Conservation (phyloP, 2,329 filamentous ascomycete genomes). For the Venturia pyrina region DNA sequence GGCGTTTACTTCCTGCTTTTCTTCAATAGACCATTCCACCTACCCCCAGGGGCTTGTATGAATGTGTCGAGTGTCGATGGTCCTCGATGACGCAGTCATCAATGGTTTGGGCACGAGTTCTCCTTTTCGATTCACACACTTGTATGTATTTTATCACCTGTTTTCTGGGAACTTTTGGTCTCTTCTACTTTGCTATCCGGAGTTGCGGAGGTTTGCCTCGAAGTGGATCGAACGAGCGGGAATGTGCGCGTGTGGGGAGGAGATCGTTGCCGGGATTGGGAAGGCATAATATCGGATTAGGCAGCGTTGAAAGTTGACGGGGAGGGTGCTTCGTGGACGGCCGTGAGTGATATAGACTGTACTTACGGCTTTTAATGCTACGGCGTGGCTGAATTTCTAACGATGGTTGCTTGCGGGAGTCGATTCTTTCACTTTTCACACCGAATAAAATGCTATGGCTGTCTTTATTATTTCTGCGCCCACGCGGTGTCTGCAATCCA, state of each 20-base stretch:
- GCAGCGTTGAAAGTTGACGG: background rate
- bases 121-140: background rate
- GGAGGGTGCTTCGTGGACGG: background rate
- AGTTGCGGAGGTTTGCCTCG: background rate
- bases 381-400: background rate
- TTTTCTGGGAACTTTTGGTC: background rate
- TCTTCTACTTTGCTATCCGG: background rate
- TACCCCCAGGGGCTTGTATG: background rate
- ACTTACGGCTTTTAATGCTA: constrained; percentile 3
- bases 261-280: background rate
- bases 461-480: background rate
- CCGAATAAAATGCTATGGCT: background rate
- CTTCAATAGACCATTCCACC: background rate
- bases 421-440: background rate
- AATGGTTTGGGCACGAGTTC: background rate
- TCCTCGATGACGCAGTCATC: background rate
- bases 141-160: constrained; percentile 1
- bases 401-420: background rate
- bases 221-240: background rate
- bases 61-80: background rate
- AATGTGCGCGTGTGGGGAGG: background rate
- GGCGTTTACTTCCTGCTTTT: background rate
- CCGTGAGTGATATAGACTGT: background rate
- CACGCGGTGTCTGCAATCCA: background rate
- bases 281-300: background rate